Evolutionary conservation across 352 stramenopile genomes (phyloP).

Genomic region (Globisporangium orthogonon): DNA sequence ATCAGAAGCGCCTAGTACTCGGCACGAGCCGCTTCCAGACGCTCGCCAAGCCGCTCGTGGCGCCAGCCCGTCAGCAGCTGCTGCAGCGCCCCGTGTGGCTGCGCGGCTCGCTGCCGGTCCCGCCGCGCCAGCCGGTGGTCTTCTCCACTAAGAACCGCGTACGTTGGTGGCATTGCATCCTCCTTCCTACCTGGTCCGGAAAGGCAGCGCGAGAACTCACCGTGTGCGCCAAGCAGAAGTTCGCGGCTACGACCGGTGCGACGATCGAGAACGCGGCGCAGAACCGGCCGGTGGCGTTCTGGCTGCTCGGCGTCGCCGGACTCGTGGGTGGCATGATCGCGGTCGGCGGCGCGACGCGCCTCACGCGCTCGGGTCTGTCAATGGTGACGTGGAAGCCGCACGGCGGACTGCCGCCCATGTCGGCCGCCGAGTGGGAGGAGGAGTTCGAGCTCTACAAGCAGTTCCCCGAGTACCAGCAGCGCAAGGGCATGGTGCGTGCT

Average conservation of each 20-base stretch:
- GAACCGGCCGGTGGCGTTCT: conserved; percentile 89
- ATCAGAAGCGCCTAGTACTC: conserved; percentile 5
- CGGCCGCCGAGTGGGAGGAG: conserved; percentile 88
- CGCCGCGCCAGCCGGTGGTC: conserved; percentile 36
- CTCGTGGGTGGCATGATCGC: conserved; percentile 97
- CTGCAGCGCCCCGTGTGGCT: conserved; percentile 22
- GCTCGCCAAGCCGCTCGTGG: conserved; percentile 34
- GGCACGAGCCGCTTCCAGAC: conserved; percentile 52
- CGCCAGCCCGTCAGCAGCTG: conserved; percentile 20
- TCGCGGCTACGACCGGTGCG: conserved; percentile 35
- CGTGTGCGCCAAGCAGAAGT: conserved; percentile 23
- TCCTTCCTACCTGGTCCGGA: too few relatives aligned
- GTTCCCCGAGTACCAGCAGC: conserved; percentile 97
- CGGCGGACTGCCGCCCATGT: conserved; percentile 90
- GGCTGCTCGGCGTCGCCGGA: conserved; percentile 93
- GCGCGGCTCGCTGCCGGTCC: conserved; percentile 20
- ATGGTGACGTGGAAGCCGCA: conserved; percentile 98
- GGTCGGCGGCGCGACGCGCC: conserved; percentile 94
- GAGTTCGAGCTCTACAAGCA: conserved; percentile 99
- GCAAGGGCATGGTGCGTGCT: conserved; percentile 83
- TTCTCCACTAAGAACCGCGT: conserved; percentile 74
- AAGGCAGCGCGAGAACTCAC: neutral
- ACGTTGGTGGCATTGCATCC: conserved; percentile 10
- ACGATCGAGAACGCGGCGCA: conserved; percentile 78
- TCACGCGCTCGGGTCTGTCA: conserved; percentile 96